A percentile compares a stretch with the other conserved stretches of the same genome.
Evolutionary conservation across 1,139 yeast species (phyloP).

Genomic region (Dujonia santamariae): DNA sequence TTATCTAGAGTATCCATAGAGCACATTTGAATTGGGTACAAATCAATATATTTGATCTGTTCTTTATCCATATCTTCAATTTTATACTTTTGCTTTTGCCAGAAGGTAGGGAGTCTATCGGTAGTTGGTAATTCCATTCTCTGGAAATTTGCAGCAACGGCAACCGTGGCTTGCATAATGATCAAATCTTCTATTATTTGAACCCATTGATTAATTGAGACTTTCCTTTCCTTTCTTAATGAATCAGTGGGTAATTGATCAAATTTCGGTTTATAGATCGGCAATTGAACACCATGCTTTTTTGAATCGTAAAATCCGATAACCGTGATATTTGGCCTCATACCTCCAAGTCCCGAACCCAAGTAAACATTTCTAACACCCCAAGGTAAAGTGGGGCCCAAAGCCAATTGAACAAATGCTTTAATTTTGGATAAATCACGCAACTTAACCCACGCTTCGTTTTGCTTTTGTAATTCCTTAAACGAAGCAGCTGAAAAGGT

Average conservation of each 20-base stretch:
- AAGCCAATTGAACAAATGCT: conserved; percentile 89
- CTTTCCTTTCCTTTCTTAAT: conserved; percentile 68
- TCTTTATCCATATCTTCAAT: conserved; percentile 7
- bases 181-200: conserved; percentile 86
- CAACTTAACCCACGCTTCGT: conserved; percentile 77
- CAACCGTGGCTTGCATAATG: conserved; percentile 91
- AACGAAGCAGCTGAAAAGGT: conserved; percentile 38
- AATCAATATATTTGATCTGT: conserved; percentile 63
- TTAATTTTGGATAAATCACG: conserved; percentile 76
- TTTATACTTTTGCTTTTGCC: conserved; percentile 15
- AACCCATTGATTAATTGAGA: conserved; percentile 82
- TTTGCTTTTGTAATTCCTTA: conserved; percentile 68
- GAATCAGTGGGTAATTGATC: conserved; percentile 71
- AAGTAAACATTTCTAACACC: conserved; percentile 91
- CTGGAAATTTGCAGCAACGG: conserved; percentile 86
- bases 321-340: conserved; percentile 94
- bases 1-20: conserved; percentile 65
- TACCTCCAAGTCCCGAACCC: conserved; percentile 95
- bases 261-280: conserved; percentile 17
- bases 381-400: conserved; percentile 88
- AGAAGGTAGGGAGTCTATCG: conserved; percentile 16
- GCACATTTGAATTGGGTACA: conserved; percentile 96
- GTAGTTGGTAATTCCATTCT: conserved; percentile 53
- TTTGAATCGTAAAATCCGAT: conserved; percentile 76
- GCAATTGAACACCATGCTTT: conserved; percentile 37